These are phyloP conservation scores for Cladosporium halotolerans DNA, from an alignment of 2,329 filamentous ascomycete genomes.

Conservation along the genomic window DNA sequence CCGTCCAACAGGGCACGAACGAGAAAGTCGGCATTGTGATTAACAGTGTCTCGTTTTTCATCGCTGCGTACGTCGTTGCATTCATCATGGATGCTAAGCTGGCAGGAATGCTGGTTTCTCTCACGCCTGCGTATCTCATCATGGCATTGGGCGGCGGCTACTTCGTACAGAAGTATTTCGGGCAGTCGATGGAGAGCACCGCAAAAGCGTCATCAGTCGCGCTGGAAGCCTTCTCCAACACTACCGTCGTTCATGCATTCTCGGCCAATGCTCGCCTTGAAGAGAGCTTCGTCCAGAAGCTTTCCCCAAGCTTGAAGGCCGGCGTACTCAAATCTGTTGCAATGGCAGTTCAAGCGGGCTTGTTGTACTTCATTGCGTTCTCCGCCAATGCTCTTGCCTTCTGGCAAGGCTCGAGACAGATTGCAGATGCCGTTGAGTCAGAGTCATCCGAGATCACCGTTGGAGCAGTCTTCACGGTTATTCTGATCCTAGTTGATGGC, in stretches of 20 bases:
- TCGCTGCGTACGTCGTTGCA: slow-evolving; percentile 36
- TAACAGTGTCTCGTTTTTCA: slow-evolving; percentile 33
- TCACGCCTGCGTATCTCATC: slow-evolving; percentile 57
- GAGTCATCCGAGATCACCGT: slow-evolving; percentile 14
- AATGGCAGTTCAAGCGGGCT: slow-evolving; percentile 38
- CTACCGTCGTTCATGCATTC: slow-evolving; percentile 40
- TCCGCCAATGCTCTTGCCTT: slow-evolving; percentile 36
- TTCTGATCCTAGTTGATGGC: slow-evolving; percentile 40
- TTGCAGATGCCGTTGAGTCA: slow-evolving; percentile 25
- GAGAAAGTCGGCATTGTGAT: slow-evolving; percentile 35
- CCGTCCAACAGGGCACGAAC: slow-evolving; percentile 38
- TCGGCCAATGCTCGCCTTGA: slow-evolving; percentile 40
- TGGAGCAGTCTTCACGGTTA: slow-evolving; percentile 32
- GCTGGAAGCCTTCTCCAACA: slow-evolving; percentile 49
- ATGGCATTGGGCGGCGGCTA: slow-evolving; percentile 52
- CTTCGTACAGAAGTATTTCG: slow-evolving; percentile 48
- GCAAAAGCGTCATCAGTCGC: slow-evolving; percentile 42
- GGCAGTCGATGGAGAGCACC: slow-evolving; percentile 46
- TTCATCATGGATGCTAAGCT: slow-evolving; percentile 43
- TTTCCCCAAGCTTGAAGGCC: slow-evolving; percentile 37
- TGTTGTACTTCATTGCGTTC: slow-evolving; percentile 38
- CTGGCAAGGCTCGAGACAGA: slow-evolving; percentile 40
- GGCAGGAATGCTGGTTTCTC: slow-evolving; percentile 57
- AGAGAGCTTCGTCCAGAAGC: slow-evolving; percentile 38
- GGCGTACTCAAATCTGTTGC: slow-evolving; percentile 40